phyloP scores from a whole-genome alignment of 257 asterid species.

The Ligustrum vulgare region DNA sequence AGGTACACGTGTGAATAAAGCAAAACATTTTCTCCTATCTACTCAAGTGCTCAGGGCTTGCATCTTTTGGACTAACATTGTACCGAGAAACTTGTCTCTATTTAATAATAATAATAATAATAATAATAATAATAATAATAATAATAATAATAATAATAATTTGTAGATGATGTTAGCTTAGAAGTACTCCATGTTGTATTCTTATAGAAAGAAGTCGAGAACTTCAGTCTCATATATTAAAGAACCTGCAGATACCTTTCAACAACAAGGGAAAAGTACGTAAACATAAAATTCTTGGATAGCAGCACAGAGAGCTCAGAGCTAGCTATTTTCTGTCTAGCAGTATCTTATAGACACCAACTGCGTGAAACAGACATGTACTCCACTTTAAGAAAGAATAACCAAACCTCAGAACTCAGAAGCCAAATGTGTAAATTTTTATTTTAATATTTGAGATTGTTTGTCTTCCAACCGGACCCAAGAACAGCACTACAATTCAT shows the following conservation, averaged over 20 bases:
- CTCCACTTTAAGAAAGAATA: background rate
- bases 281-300: background rate
- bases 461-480: background rate
- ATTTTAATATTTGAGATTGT: no score
- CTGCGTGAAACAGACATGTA: background rate
- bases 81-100: background rate
- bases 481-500: background rate
- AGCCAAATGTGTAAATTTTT: background rate
- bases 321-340: background rate
- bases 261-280: background rate
- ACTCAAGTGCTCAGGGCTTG: background rate
- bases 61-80: background rate
- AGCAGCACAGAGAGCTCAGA: background rate
- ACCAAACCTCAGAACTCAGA: background rate
- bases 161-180: background rate
- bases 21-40: background rate
- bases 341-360: background rate
- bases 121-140: no score
- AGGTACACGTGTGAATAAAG: background rate
- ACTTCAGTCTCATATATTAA: background rate
- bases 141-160: no score
- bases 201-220: background rate
- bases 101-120: no score
- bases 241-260: background rate
- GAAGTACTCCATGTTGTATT: background rate